These are phyloP conservation scores for Aspergillus pseudoterreus DNA, from an alignment of 2,329 filamentous ascomycete species.

Conservation along the genomic window DNA sequence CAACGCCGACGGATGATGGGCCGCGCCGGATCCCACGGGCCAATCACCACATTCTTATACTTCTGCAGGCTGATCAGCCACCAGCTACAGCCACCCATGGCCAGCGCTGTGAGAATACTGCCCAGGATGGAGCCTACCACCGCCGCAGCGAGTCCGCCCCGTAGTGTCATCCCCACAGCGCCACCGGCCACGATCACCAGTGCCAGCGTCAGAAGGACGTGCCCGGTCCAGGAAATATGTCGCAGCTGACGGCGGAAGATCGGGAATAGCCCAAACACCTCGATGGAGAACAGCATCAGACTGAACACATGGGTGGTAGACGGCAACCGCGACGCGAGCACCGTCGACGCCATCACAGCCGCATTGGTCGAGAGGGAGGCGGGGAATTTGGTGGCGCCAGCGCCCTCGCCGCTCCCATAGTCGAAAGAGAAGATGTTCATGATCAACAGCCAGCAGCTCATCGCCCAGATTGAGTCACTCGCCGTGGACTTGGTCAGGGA, in stretches of 20 bases:
- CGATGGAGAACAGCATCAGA: slow-evolving; percentile 90
- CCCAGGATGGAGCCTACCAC: slow-evolving; percentile 74
- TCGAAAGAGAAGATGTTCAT: slow-evolving; percentile 99
- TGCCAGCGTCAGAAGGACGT: slow-evolving; percentile 69
- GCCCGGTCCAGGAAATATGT: slow-evolving; percentile 75
- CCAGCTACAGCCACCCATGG: slow-evolving; percentile 94
- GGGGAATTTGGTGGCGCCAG: slow-evolving; percentile 48
- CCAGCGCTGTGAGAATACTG: slow-evolving; percentile 67
- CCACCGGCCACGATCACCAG: slow-evolving; percentile 77
- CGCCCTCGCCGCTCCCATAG: slow-evolving; percentile 64
- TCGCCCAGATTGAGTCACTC: slow-evolving; percentile 93
- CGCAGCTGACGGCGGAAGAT: slow-evolving; percentile 88
- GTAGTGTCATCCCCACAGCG: slow-evolving; percentile 64
- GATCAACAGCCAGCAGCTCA: slow-evolving; percentile 86
- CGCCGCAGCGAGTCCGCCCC: slow-evolving; percentile 51
- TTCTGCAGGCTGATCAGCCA: slow-evolving; percentile 96
- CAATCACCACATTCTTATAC: slow-evolving; percentile 98
- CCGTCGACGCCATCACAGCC: slow-evolving; percentile 91
- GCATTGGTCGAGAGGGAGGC: slow-evolving; percentile 84
- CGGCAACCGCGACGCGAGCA: slow-evolving; percentile 83
- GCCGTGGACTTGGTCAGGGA: slow-evolving; percentile 92
- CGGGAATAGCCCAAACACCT: slow-evolving; percentile 96
- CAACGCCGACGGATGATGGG: slow-evolving; percentile 53
- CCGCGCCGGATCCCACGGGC: slow-evolving; percentile 93
- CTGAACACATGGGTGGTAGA: slow-evolving; percentile 93